Evolutionary conservation across 352 stramenopile genomes (phyloP), one percentile per base, ranked within the genome.

Genomic region (Pythium myriotylum): DNA sequence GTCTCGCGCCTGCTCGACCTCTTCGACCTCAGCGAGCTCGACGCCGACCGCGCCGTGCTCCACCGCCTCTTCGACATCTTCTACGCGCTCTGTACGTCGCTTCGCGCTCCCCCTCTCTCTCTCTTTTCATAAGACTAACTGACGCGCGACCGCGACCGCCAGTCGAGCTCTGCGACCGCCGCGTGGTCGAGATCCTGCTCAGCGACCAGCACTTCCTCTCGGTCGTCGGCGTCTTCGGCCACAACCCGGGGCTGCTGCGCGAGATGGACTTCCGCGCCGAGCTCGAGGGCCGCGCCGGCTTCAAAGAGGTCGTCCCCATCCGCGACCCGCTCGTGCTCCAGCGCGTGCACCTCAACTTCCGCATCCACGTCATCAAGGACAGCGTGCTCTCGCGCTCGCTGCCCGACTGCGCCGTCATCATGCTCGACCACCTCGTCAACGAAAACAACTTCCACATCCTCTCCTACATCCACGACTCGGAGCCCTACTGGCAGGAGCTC

Each of bases 301-400:
- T 91, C 54, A 77, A 92, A 40, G 80, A 94, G 68, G 79, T 95
- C 41, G 81, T 95, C 23, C 70, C 80, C 0, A 91, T 95, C 67
- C 63, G 70, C 20, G 84, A 95, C 42, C 58, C 37, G 0, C 59
- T 35, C 35, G 76, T 95, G n/a, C 65, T 86, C 27, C 68, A 80
- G n/a, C 81, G 81, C 20, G 77, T 93, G 19, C 86, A 95, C 55
- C 81, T 90, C 67, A 95, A 95, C 67, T 95, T 87, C 54, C 86
- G 86, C 37, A 92, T 95, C 60, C 83, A 93, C 52, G 86, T 92
- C 54, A 90, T 95, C 60, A 95, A 93, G 51, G 86, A 95, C 63
- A 93, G 92, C 50, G 78, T 95, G 42, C 46, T 95, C 17, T 84
- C 82, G 37, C 80, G 86, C n/a, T 86, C 81, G 39, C 55, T 95